Evolutionary conservation across 2,329 filamentous ascomycete genomes (phyloP).

Genomic region (Hymenoscyphus scutula): DNA sequence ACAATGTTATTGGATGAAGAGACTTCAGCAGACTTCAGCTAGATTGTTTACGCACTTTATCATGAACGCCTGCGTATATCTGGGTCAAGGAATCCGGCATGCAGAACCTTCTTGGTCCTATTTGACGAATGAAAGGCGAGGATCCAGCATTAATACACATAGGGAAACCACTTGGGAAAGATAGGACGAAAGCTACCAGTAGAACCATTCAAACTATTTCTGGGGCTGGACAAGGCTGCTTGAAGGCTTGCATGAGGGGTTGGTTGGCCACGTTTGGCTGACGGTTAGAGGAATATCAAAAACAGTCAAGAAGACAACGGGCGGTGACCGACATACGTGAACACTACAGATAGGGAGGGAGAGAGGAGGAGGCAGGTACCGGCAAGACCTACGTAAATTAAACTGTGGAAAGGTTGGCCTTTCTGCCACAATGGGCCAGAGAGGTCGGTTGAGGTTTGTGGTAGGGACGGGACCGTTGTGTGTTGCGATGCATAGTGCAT

Average conservation of each 20-base stretch:
- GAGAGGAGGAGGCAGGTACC: conserved; percentile 16
- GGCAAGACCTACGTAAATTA: conserved; percentile 1
- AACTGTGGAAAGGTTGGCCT: conserved; percentile 15
- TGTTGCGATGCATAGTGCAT: conserved; percentile 34
- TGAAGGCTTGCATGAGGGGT: conserved; percentile 27
- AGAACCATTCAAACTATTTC: conserved; percentile 22
- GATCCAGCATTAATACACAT: conserved; percentile 14
- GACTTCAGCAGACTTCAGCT: conserved; percentile 27
- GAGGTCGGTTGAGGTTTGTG: not conserved
- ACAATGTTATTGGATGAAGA: conserved; percentile 27
- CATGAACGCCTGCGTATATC: conserved; percentile 21
- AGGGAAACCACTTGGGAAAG: conserved; percentile 20
- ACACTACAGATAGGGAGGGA: conserved; percentile 26
- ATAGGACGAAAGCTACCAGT: conserved; percentile 27
- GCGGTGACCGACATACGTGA: conserved; percentile 36
- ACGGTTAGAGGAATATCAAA: conserved; percentile 30
- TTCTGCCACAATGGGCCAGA: conserved; percentile 9
- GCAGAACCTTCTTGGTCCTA: conserved; percentile 6
- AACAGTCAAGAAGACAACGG: conserved; percentile 25
- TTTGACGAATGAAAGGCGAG: conserved; percentile 20
- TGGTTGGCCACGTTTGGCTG: conserved; percentile 29
- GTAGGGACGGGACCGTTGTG: conserved; percentile 2
- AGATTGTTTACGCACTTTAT: conserved; percentile 26
- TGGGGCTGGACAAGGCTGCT: conserved; percentile 31
- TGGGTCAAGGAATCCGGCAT: not conserved